Evolutionary conservation across 148 eudicot species (phyloP).

Genomic region (Cornus suecica): DNA sequence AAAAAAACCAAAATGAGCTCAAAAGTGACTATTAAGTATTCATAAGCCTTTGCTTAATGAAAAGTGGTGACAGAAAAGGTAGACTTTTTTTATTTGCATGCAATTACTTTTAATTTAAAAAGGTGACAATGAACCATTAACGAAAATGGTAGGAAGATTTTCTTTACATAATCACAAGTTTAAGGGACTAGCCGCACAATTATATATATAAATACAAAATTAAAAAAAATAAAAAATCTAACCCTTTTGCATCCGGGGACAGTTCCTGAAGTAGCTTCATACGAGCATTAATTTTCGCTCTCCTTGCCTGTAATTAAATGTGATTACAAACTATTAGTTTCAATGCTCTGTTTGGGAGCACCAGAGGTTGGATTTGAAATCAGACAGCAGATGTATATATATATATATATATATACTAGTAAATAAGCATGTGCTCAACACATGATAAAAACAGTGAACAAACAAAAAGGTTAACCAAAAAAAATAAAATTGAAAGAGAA

Average conservation of each 20-base stretch:
- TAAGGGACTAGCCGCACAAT: neutral
- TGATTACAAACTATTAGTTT: neutral
- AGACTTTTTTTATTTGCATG: too few relatives aligned
- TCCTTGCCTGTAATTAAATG: slow-evolving; percentile 67
- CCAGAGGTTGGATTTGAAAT: too few relatives aligned
- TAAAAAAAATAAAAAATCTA: slow-evolving; percentile 4
- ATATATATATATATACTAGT: too few relatives aligned
- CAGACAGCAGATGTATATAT: too few relatives aligned
- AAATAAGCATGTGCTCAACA: too few relatives aligned
- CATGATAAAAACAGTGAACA: too few relatives aligned
- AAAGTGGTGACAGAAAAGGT: too few relatives aligned
- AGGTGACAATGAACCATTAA: slow-evolving; percentile 42
- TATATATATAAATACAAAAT: neutral
- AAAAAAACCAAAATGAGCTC: slow-evolving; percentile 27
- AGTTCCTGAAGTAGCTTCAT: slow-evolving; percentile 96
- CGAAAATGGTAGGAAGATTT: neutral
- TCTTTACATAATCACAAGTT: slow-evolving; percentile 9
- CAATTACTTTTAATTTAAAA: slow-evolving; percentile 31
- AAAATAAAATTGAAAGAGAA: too few relatives aligned
- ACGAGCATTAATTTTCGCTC: slow-evolving; percentile 97
- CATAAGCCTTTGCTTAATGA: slow-evolving; percentile 33
- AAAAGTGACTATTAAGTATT: slow-evolving; percentile 33
- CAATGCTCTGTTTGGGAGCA: too few relatives aligned
- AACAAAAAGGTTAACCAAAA: too few relatives aligned
- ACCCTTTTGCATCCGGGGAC: slow-evolving; percentile 99